Evolutionary conservation across 306 rosid genomes (phyloP).

Genomic region (Corylus americana): DNA sequence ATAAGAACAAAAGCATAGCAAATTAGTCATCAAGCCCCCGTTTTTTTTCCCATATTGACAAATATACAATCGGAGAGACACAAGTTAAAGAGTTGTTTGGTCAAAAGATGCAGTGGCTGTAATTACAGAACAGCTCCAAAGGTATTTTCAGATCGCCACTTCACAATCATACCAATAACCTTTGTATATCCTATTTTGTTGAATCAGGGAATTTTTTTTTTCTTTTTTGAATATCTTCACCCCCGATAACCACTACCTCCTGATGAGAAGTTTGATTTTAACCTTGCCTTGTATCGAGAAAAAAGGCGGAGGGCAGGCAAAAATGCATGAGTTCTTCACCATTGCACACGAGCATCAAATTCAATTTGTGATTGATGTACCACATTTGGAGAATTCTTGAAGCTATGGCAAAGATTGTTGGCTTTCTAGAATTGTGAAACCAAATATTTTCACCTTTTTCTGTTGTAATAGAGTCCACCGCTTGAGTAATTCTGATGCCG

Average conservation of each 20-base stretch:
- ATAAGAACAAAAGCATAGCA: neutral
- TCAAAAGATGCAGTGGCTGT: neutral
- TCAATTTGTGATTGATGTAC: neutral
- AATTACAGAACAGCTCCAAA: neutral
- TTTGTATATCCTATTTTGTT: neutral
- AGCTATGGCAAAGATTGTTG: neutral
- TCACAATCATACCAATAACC: neutral
- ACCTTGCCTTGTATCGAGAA: slow-evolving; percentile 2
- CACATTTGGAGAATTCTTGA: neutral
- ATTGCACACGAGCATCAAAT: neutral
- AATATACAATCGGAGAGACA: slow-evolving; percentile 3
- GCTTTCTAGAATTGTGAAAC: neutral
- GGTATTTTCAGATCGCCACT: neutral
- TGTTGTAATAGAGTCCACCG: slow-evolving; percentile 62
- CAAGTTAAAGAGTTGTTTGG: neutral
- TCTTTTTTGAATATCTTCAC: neutral
- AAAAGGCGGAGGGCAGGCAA: neutral
- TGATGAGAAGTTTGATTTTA: slow-evolving; percentile 1
- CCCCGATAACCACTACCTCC: neutral
- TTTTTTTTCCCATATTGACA: slow-evolving; percentile 2
- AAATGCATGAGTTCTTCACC: slow-evolving; percentile 11
- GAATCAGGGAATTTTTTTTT: slow-evolving; percentile 5
- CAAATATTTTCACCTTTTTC: slow-evolving; percentile 51
- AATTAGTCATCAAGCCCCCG: neutral
- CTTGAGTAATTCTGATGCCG: slow-evolving; percentile 72